Conservation (phyloP, 768 basidiomycete genomes). For the Pleurotus platypus region DNA sequence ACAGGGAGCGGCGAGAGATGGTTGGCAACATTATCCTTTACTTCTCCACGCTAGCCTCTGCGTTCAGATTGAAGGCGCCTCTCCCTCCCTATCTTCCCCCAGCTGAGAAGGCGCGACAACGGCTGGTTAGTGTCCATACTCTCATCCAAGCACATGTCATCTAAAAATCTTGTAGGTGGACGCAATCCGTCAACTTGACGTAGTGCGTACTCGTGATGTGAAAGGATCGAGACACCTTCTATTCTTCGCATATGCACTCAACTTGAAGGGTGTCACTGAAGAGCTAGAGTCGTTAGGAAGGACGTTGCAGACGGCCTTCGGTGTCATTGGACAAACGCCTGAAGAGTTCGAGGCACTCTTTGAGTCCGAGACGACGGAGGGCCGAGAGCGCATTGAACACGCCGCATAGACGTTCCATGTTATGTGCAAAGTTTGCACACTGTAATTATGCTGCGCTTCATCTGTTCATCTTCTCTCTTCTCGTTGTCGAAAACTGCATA, state of each 20-base stretch:
- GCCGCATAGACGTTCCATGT: conserved; percentile 11
- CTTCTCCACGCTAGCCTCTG: conserved; percentile 75
- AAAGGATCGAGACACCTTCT: conserved; percentile 82
- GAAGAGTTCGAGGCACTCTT: conserved; percentile 87
- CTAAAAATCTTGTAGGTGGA: conserved; percentile 49
- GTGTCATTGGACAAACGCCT: conserved; percentile 80
- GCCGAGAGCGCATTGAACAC: conserved; percentile 17
- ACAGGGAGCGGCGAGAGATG: conserved; percentile 87
- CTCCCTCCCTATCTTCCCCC: conserved; percentile 97
- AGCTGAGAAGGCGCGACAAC: conserved; percentile 78
- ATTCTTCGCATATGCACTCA: conserved; percentile 91
- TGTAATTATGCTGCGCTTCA: too few relatives aligned
- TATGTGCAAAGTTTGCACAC: too few relatives aligned
- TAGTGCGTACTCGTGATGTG: conserved; percentile 81
- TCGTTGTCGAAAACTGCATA: too few relatives aligned
- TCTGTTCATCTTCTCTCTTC: too few relatives aligned
- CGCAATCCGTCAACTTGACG: conserved; percentile 79
- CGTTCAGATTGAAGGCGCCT: conserved; percentile 83
- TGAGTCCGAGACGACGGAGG: conserved; percentile 20
- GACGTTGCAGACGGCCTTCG: conserved; percentile 86
- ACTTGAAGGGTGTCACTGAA: conserved; percentile 83
- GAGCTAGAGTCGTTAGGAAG: conserved; percentile 82
- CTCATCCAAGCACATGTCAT: not conserved
- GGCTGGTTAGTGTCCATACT: conserved; percentile 48
- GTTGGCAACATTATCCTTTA: conserved; percentile 92